Percentiles rank a stretch among this genome's conserved stretches.
Evolutionary conservation across 768 basidiomycete species (phyloP).

Genomic region (Leucosporidium creatinivorum): DNA sequence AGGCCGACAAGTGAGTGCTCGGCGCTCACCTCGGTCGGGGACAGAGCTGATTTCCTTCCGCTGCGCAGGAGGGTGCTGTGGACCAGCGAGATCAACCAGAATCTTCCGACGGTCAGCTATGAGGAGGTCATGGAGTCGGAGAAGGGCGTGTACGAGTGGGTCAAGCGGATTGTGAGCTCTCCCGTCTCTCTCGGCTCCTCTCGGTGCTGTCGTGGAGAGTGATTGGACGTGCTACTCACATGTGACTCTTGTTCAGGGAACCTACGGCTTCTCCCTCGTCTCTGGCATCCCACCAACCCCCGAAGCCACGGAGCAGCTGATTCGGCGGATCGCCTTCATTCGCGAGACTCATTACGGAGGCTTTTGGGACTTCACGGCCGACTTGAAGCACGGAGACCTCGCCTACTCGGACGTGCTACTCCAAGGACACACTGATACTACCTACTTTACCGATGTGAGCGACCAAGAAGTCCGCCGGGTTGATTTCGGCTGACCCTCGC

Average conservation of each 20-base stretch:
- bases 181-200: not conserved
- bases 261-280: slow-evolving; percentile 82
- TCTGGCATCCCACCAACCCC: slow-evolving; percentile 69
- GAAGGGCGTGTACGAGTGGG: slow-evolving; percentile 67
- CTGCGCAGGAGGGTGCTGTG: slow-evolving; percentile 48
- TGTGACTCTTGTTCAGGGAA: slow-evolving; percentile 64
- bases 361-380: slow-evolving; percentile 95
- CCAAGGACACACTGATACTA: slow-evolving; percentile 72
- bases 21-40: too few relatives aligned
- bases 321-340: slow-evolving; percentile 72
- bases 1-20: not conserved
- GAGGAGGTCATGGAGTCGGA: slow-evolving; percentile 67
- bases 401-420: slow-evolving; percentile 87
- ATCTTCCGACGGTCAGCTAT: slow-evolving; percentile 67
- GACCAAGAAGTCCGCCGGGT: not conserved
- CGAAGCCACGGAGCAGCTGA: slow-evolving; percentile 74
- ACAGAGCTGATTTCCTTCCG: not conserved
- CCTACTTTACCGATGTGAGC: slow-evolving; percentile 57
- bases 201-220: too few relatives aligned
- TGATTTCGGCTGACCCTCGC: slow-evolving; percentile 1
- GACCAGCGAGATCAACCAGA: slow-evolving; percentile 66
- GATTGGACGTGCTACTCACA: too few relatives aligned
- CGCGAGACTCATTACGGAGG: slow-evolving; percentile 85
- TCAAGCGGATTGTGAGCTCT: slow-evolving; percentile 63
- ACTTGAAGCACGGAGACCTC: slow-evolving; percentile 82